Evolutionary conservation across 208 protist species (phyloP), one percentile per base, ranked within the genome.

Genomic region (Jaenimonas drosophilae): DNA sequence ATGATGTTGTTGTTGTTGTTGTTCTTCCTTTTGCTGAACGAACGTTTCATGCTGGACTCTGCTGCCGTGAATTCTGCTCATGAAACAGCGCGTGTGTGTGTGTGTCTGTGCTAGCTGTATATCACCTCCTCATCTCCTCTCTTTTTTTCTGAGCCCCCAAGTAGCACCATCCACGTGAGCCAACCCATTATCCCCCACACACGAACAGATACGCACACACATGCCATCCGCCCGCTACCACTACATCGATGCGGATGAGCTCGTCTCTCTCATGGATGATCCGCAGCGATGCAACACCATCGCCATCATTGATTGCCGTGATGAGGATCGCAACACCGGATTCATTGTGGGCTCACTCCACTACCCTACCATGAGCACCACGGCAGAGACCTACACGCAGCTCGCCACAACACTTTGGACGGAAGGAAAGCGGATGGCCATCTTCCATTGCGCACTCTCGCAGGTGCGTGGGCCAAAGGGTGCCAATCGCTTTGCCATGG

Each of bases 391-490:
- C 41, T 64, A 73, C 43, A 37, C 55, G n/a, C 42, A 43, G 11
- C 57, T 85, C 3, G 68, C 70, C 6, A 55, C 51, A 24, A 20
- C 57, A 19, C 60, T 81, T 19, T 53, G 51, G 12, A 30, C 55
- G 19, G 58, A 61, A 25, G 58, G 62, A 23, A 61, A 54, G 19
- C 60, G 51, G 19, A 25, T 51, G 12, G 75, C 39, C 0, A 72
- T 88, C 29, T 91, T 88, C 58, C 75, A 87, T 64, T 91, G 82
- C 38, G 65, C 73, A 9, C 64, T 85, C 28, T 88, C 77, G 27
- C 75, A 85, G 40, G 59, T 91, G 16, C 73, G 82, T 3, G 77
- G 77, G 14, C 82, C 82, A 12, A 60, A 58, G 16, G 74, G 65
- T 0, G 76, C 75, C 0, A 63, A 54, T 16, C 57, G 75, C 2